A percentile compares a stretch with the other conserved stretches of the same genome.
These are phyloP conservation scores for Fraxinus floribunda DNA, from an alignment of 305 asterid species.

Conservation along the genomic window DNA sequence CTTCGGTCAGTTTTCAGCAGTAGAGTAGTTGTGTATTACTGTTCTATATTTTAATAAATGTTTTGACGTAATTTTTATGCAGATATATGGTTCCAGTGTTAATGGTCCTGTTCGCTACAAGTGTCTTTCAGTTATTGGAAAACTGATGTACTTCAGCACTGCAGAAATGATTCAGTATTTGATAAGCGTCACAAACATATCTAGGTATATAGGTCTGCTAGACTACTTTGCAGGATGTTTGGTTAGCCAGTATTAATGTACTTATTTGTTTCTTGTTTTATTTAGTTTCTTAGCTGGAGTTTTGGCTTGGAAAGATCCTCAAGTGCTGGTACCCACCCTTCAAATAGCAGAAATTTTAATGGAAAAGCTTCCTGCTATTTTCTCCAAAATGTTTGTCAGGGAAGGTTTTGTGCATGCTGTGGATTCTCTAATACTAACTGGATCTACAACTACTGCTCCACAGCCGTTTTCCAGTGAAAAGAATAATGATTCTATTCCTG, in stretches of 20 bases:
- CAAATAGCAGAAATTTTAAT: constrained; percentile 93
- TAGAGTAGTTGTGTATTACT: constrained; percentile 1
- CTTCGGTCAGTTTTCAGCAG: constrained; percentile 58
- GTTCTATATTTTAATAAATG: not conserved
- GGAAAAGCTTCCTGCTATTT: constrained; percentile 93
- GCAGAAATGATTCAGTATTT: constrained; percentile 87
- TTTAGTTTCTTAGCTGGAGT: constrained; percentile 94
- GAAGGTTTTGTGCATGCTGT: constrained; percentile 99
- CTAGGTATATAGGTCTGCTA: constrained; percentile 57
- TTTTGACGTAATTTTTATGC: constrained; percentile 29
- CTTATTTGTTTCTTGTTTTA: constrained; percentile 27
- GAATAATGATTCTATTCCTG: constrained; percentile 76
- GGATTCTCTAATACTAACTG: constrained; percentile 62
- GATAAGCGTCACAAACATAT: constrained; percentile 67
- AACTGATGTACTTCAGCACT: constrained; percentile 93
- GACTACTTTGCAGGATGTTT: constrained; percentile 12
- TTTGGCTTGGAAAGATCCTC: constrained; percentile 99
- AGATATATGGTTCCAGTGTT: constrained; percentile 98
- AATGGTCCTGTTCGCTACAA: constrained; percentile 96
- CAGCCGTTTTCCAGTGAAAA: constrained; percentile 63
- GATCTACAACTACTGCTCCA: constrained; percentile 40
- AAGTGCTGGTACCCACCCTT: constrained; percentile 93
- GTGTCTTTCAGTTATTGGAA: constrained; percentile 93
- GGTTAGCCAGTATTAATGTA: constrained; percentile 3
- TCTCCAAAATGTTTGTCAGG: constrained; percentile 88